These are phyloP conservation scores for Globisporangium carolinianum DNA, from an alignment of 352 stramenopile genomes.

Conservation along the genomic window DNA sequence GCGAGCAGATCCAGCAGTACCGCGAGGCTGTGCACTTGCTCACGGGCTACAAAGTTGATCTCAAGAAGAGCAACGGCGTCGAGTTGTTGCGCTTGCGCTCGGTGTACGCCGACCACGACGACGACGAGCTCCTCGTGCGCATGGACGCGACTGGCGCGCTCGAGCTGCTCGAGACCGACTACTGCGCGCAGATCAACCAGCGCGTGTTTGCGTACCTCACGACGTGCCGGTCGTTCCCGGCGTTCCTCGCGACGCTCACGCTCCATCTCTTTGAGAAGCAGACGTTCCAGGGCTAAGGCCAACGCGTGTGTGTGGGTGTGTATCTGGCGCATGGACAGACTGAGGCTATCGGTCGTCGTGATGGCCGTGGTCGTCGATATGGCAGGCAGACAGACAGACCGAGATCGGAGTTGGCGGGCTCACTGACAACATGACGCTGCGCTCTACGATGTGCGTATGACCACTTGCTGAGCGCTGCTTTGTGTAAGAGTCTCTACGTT, in stretches of 20 bases:
- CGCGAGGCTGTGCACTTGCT: conserved; percentile 85
- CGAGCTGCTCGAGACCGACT: conserved; percentile 82
- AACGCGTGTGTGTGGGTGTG: no score
- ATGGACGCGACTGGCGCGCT: conserved; percentile 69
- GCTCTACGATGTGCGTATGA: no score
- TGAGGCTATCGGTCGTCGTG: conserved; percentile 8
- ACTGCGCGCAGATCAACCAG: conserved; percentile 57
- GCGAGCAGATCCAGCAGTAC: conserved; percentile 86
- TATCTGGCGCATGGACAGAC: no score
- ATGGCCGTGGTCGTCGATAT: not conserved
- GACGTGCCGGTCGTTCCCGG: conserved; percentile 84
- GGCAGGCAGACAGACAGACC: no score
- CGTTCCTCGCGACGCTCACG: conserved; percentile 85
- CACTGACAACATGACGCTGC: no score
- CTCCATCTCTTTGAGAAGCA: conserved; percentile 88
- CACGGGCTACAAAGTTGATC: conserved; percentile 84
- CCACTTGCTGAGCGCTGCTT: no score
- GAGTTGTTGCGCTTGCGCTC: conserved; percentile 72
- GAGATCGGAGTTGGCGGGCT: no score
- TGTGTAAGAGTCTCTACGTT: no score
- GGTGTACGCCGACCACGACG: conserved; percentile 79
- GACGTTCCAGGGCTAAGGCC: conserved; percentile 68
- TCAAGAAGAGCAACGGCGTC: conserved; percentile 74
- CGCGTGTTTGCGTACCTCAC: conserved; percentile 61
- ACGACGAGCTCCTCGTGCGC: conserved; percentile 80